These are phyloP conservation scores for Fragaria ananassa DNA, from an alignment of 306 rosid genomes.

Conservation along the genomic window DNA sequence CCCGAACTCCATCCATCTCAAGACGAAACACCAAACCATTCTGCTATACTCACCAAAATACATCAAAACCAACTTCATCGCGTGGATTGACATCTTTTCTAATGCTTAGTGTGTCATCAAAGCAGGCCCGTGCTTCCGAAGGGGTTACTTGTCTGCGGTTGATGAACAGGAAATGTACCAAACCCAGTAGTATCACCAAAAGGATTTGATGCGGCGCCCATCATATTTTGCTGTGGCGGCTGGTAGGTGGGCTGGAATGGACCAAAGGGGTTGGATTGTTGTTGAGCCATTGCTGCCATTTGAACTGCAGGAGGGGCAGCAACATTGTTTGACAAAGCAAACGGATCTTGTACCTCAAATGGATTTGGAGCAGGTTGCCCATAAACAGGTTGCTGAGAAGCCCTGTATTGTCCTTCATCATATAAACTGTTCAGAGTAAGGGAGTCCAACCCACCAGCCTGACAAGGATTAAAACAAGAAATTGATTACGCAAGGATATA, in stretches of 20 bases:
- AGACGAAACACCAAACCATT: conserved; percentile 36
- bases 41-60: conserved; percentile 41
- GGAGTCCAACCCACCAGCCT: conserved; percentile 98
- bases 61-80: conserved; percentile 48
- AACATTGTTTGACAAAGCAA: conserved; percentile 57
- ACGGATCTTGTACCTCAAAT: conserved; percentile 87
- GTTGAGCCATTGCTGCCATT: conserved; percentile 68
- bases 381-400: conserved; percentile 81
- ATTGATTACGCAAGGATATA: background rate
- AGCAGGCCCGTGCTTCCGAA: conserved; percentile 89
- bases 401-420: conserved; percentile 83
- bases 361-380: conserved; percentile 95
- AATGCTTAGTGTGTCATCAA: conserved; percentile 28
- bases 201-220: conserved; percentile 80
- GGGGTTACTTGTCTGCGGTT: conserved; percentile 74
- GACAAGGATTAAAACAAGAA: conserved; percentile 25
- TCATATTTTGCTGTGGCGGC: conserved; percentile 58
- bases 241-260: conserved; percentile 59
- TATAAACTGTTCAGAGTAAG: conserved; percentile 85
- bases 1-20: conserved; percentile 35
- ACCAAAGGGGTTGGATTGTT: conserved; percentile 87
- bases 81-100: conserved; percentile 20
- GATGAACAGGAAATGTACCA: conserved; percentile 65
- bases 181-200: conserved; percentile 78
- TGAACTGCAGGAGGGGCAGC: conserved; percentile 69